Evolutionary conservation across 352 stramenopile genomes (phyloP).

Genomic region (Phytopythium litorale): DNA sequence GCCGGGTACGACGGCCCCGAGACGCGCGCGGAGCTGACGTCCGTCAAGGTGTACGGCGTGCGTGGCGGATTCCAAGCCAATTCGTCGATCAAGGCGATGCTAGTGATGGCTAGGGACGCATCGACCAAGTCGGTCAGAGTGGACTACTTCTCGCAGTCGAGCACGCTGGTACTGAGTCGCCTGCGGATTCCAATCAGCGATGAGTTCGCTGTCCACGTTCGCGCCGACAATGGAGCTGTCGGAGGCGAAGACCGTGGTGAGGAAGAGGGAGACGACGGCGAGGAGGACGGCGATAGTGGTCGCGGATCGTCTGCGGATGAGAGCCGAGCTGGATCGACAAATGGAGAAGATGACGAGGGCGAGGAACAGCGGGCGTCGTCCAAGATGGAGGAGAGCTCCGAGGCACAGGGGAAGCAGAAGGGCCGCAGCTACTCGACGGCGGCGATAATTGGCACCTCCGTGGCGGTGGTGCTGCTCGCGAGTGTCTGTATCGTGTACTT

Average conservation of each 20-base stretch:
- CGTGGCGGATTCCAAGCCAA: conserved; percentile 44
- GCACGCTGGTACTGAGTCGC: conserved; percentile 52
- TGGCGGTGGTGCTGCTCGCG: conserved; percentile 37
- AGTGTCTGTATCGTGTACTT: conserved; percentile 21
- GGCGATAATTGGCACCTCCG: conserved; percentile 37
- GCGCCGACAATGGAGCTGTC: neutral
- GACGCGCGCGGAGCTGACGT: conserved; percentile 46
- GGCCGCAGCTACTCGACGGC: neutral
- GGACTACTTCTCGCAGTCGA: conserved; percentile 65
- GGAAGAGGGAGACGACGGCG: conserved; percentile 1
- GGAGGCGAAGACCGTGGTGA: neutral
- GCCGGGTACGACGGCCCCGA: conserved; percentile 65
- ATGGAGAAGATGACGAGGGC: neutral
- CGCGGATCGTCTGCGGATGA: neutral
- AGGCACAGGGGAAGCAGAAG: neutral
- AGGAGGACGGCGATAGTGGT: conserved; percentile 3
- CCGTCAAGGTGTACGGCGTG: conserved; percentile 61
- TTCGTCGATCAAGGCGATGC: conserved; percentile 40
- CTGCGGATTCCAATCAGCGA: conserved; percentile 42
- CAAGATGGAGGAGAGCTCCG: neutral
- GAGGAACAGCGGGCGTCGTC: neutral
- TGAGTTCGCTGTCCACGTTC: conserved; percentile 41
- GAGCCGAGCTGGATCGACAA: neutral
- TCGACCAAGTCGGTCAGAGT: conserved; percentile 22
- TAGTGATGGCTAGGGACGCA: conserved; percentile 10